Conservation (phyloP, 352 stramenopile species). For the Paralagenidium karlingii region DNA sequence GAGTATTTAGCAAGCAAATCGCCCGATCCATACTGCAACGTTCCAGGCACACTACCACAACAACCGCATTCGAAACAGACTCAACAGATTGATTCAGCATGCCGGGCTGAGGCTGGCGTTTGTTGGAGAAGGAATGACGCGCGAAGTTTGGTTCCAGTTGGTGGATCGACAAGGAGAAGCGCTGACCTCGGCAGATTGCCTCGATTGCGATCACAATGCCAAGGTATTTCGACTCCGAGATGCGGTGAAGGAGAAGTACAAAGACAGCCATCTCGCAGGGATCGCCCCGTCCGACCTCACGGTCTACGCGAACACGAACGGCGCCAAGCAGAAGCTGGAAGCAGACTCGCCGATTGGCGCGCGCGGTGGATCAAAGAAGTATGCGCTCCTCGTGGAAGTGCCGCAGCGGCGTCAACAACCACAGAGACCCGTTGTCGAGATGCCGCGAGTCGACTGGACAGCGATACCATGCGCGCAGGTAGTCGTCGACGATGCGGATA, state of each 20-base stretch:
- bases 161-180: constrained; percentile 2
- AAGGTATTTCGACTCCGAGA: constrained; percentile 5
- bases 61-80: too few species aligned
- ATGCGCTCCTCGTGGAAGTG: constrained; percentile 7
- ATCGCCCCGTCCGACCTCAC: constrained; percentile 3
- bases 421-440: too few species aligned
- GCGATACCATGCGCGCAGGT: not conserved
- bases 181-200: constrained; percentile 2
- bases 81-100: too few species aligned
- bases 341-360: constrained; percentile 4
- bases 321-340: not conserved
- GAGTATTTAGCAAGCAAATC: too few species aligned
- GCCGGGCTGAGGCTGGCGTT: too few species aligned
- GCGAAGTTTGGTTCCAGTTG: constrained; percentile 7
- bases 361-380: constrained; percentile 5
- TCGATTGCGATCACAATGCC: constrained; percentile 1
- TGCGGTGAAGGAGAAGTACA: constrained; percentile 3
- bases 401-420: constrained; percentile 2
- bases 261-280: not conserved
- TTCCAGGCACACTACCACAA: too few species aligned
- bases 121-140: too few species aligned
- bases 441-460: constrained; percentile 3
- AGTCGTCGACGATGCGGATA: not conserved
- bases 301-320: constrained; percentile 1
- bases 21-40: too few species aligned